Evolutionary conservation across 495 filamentous ascomycete species (phyloP).

Genomic region (Talaromyces trachyspermus): DNA sequence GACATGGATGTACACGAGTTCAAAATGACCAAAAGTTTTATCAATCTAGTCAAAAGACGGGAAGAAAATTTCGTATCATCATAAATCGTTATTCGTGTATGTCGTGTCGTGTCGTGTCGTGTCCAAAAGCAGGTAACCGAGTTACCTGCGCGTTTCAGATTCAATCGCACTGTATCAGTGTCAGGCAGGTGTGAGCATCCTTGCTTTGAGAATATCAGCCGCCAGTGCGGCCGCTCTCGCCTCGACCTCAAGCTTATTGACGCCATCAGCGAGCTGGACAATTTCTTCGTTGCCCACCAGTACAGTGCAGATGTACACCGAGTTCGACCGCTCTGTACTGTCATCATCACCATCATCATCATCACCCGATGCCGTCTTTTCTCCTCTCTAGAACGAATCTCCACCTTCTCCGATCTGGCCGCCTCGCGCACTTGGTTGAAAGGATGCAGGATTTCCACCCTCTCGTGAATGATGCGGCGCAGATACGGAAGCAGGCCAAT

Average conservation of each 20-base stretch:
- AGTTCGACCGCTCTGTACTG: too few species aligned
- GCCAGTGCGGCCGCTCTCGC: slow-evolving; percentile 49
- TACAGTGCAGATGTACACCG: slow-evolving; percentile 40
- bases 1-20: too few species aligned
- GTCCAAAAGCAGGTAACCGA: too few species aligned
- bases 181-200: too few species aligned
- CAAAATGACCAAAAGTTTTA: too few species aligned
- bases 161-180: too few species aligned
- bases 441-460: slow-evolving; percentile 63
- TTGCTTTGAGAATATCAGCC: slow-evolving; percentile 21
- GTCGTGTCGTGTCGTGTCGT: too few species aligned
- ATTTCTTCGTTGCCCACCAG: slow-evolving; percentile 41
- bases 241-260: slow-evolving; percentile 47
- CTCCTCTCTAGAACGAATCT: not conserved
- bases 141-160: too few species aligned
- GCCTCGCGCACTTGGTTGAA: slow-evolving; percentile 60
- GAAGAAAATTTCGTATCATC: too few species aligned
- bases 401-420: slow-evolving; percentile 42
- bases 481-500: slow-evolving; percentile 61
- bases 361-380: slow-evolving; percentile 3
- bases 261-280: slow-evolving; percentile 36
- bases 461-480: slow-evolving; percentile 48
- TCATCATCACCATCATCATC: not conserved
- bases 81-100: too few species aligned
- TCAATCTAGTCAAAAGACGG: too few species aligned